Evolutionary conservation across 768 basidiomycete genomes (phyloP).

Genomic region (Panellus pusillus): DNA sequence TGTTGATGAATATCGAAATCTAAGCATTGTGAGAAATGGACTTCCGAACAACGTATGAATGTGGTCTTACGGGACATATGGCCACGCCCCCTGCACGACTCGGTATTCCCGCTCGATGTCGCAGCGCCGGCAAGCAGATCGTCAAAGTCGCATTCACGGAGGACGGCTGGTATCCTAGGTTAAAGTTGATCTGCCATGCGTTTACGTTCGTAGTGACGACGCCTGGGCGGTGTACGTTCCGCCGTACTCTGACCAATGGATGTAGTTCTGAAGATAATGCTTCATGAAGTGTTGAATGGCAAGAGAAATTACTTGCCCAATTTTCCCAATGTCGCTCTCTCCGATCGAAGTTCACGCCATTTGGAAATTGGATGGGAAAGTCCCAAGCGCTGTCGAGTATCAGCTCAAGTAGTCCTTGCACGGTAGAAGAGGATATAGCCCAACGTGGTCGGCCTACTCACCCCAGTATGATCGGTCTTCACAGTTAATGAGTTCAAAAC

Average conservation of each 20-base stretch:
- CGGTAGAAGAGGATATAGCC: too few species aligned
- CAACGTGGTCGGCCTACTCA: too few species aligned
- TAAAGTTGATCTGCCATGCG: slow-evolving; percentile 30
- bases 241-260: slow-evolving; percentile 30
- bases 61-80: slow-evolving; percentile 7
- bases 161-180: slow-evolving; percentile 8
- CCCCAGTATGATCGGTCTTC: too few species aligned
- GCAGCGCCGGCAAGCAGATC: slow-evolving; percentile 27
- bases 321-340: slow-evolving; percentile 22
- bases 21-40: neutral
- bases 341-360: slow-evolving; percentile 31
- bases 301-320: slow-evolving; percentile 14
- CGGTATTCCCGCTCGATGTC: slow-evolving; percentile 30
- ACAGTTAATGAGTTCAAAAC: too few species aligned
- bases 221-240: slow-evolving; percentile 22
- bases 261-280: slow-evolving; percentile 22
- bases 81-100: slow-evolving; percentile 2
- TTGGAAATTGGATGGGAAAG: slow-evolving; percentile 29
- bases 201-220: slow-evolving; percentile 1
- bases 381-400: slow-evolving; percentile 25
- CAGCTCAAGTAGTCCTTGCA: too few species aligned
- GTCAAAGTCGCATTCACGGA: slow-evolving; percentile 25
- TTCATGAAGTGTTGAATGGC: neutral
- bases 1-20: slow-evolving; percentile 20
- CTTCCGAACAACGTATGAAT: neutral